Evolutionary conservation across 2,329 filamentous ascomycete genomes (phyloP), one percentile per base, ranked within the genome.

Genomic region (Xylaria sp.): DNA sequence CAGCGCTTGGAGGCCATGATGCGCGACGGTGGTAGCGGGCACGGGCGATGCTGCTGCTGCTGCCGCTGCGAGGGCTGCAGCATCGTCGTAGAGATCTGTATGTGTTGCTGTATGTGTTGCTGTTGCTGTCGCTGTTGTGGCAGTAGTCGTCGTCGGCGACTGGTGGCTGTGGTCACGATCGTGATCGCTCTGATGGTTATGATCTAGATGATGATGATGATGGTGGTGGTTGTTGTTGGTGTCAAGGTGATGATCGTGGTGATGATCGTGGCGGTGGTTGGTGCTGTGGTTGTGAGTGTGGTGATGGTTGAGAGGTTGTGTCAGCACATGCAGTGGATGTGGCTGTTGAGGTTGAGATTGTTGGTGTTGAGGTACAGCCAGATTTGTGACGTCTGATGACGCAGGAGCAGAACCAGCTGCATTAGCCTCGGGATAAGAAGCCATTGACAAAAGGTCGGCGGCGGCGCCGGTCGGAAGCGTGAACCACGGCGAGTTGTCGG

Each of bases 1-100:
- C 40, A 78, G 60, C 1, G 74, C 73, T 48, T 77, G 76, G 42
- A 78, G 74, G 37, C 75, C 76, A 76, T 78, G 76, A 66, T 77
- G 75, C 0, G 75, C 75, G 58, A 76, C 75, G 5, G 71, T 67
- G n/a, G 66, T 73, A 1, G 63, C 73, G 10, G 75, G 64, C 5
- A 74, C 21, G 0, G 72, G 47, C 2, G 73, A 73, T 6, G 66
- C 32, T 35, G 32, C 32, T 35, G 32, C 5, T 35, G 32, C 32
- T 35, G 32, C 32, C 10, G 32, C 6, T 32, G 29, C 55, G 4
- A 75, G 70, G 6, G 47, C 35, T 5, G 62, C 23, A 21, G 62
- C 23, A 25, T 68, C 62, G 60, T 76, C 71, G 10, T 76, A 76
- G 4, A 64, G 40, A 5, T 53, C 63, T 0, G 63, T 16, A 35